Conservation (phyloP, 2,329 filamentous ascomycete genomes). For the Exserohilum turcica region DNA sequence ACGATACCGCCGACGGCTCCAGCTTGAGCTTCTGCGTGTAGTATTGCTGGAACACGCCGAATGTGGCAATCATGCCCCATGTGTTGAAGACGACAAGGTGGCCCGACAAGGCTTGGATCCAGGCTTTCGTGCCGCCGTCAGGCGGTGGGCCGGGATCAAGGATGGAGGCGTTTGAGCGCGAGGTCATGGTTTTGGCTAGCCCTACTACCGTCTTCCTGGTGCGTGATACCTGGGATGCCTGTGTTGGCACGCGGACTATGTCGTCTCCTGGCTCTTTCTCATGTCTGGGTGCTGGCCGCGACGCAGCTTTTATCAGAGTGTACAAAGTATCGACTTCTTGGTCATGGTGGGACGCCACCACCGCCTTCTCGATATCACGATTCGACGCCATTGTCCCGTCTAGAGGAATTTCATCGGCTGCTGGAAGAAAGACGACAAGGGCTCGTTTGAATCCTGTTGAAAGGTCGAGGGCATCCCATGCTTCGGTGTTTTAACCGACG, state of each 20-base stretch:
- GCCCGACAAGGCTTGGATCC: slow-evolving; percentile 46
- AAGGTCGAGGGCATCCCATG: no score
- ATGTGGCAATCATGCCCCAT: slow-evolving; percentile 46
- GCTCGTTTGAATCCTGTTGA: no score
- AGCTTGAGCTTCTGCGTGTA: slow-evolving; percentile 38
- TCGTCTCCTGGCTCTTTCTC: slow-evolving; percentile 10
- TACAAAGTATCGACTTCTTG: slow-evolving; percentile 7
- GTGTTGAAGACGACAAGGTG: slow-evolving; percentile 46
- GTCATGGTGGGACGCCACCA: slow-evolving; percentile 2
- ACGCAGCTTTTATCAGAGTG: slow-evolving; percentile 9
- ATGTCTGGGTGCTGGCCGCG: background rate
- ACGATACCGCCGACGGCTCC: slow-evolving; percentile 54
- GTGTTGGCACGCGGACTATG: slow-evolving; percentile 8
- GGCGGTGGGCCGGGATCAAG: slow-evolving; percentile 46
- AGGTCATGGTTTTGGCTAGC: slow-evolving; percentile 35
- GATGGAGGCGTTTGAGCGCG: slow-evolving; percentile 41
- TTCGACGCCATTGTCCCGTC: slow-evolving; percentile 6
- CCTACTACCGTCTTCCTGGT: slow-evolving; percentile 16
- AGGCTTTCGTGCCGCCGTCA: slow-evolving; percentile 46
- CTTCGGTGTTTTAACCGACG: slow-evolving; percentile 17
- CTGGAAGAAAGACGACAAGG: no score
- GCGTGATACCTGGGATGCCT: slow-evolving; percentile 12
- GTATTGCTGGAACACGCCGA: slow-evolving; percentile 46
- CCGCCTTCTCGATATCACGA: slow-evolving; percentile 24
- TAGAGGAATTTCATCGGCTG: no score